Evolutionary conservation across 352 stramenopile species (phyloP).

Genomic region (Blastocystis sp.): DNA sequence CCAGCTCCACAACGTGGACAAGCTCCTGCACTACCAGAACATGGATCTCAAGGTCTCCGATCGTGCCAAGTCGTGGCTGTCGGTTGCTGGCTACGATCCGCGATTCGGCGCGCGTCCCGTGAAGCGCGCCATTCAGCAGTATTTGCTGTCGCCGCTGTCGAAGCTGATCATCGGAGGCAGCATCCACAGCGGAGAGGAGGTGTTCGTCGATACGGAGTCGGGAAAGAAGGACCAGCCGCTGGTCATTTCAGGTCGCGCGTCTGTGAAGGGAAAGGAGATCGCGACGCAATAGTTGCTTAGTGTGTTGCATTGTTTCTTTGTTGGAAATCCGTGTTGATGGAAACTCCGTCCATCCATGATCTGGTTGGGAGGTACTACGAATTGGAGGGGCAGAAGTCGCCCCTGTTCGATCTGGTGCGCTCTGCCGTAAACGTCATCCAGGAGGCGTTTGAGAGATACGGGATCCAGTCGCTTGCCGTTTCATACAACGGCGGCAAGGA

Average conservation of each 20-base stretch:
- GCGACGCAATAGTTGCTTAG: background rate
- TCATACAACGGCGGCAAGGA: constrained; percentile 67
- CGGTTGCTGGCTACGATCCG: constrained; percentile 88
- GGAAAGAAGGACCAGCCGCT: constrained; percentile 17
- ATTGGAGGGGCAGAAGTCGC: background rate
- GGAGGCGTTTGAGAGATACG: constrained; percentile 32
- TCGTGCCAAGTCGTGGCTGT: constrained; percentile 85
- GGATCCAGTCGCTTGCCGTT: background rate
- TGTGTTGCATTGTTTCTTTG: constrained; percentile 14
- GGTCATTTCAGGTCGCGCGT: constrained; percentile 11
- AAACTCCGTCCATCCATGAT: constrained; percentile 15
- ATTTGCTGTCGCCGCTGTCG: constrained; percentile 88
- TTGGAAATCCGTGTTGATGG: constrained; percentile 15
- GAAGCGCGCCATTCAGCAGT: constrained; percentile 90
- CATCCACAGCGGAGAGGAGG: constrained; percentile 49
- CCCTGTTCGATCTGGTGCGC: constrained; percentile 6
- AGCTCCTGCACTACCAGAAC: constrained; percentile 84
- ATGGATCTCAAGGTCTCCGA: constrained; percentile 85
- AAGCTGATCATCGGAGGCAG: constrained; percentile 63
- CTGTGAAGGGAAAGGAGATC: constrained; percentile 60
- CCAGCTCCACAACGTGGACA: constrained; percentile 84
- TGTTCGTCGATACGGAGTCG: constrained; percentile 30
- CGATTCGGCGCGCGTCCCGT: constrained; percentile 91
- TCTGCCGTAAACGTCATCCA: background rate
- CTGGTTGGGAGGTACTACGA: constrained; percentile 25